These are phyloP conservation scores for Suhomyces guaymorum DNA, from an alignment of 1,139 yeast genomes.

Conservation along the genomic window DNA sequence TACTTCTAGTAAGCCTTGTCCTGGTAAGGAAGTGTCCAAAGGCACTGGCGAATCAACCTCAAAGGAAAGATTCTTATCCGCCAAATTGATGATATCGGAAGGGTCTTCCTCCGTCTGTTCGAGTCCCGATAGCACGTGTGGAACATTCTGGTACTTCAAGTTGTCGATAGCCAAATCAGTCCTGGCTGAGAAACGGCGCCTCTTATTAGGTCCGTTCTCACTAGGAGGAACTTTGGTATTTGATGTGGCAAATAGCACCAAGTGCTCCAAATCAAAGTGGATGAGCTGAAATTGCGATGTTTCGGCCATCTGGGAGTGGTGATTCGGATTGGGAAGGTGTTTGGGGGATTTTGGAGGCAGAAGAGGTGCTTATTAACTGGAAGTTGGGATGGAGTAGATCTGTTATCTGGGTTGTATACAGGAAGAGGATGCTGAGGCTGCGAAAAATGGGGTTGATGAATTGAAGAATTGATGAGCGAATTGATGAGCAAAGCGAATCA, in stretches of 20 bases:
- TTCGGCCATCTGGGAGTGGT: constrained; percentile 1
- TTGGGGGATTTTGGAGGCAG: no score
- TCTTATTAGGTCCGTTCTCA: constrained; percentile 10
- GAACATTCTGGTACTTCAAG: constrained; percentile 12
- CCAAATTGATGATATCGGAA: constrained; percentile 3
- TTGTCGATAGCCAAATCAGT: constrained; percentile 13
- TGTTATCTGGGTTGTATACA: no score
- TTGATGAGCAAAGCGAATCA: no score
- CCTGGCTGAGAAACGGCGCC: constrained; percentile 8
- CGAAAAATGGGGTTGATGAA: no score
- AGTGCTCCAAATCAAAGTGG: constrained; percentile 15
- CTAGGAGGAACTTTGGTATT: constrained; percentile 2
- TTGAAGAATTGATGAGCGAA: no score
- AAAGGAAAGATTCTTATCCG: constrained; percentile 3
- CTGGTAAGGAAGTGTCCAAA: no score
- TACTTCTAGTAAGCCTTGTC: constrained; percentile 2
- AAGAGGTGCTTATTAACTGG: no score
- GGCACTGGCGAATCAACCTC: constrained; percentile 3
- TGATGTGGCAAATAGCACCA: constrained; percentile 9
- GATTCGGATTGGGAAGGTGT: no score
- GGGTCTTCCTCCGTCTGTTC: constrained; percentile 1
- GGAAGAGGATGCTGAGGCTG: no score
- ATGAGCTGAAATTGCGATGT: constrained; percentile 11
- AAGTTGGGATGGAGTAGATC: no score
- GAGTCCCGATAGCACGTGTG: constrained; percentile 1